Percentiles rank a stretch among this genome's conserved stretches.
phyloP scores from a whole-genome alignment of 495 filamentous ascomycete genomes.

The Umbilicaria muhlenbergii region DNA sequence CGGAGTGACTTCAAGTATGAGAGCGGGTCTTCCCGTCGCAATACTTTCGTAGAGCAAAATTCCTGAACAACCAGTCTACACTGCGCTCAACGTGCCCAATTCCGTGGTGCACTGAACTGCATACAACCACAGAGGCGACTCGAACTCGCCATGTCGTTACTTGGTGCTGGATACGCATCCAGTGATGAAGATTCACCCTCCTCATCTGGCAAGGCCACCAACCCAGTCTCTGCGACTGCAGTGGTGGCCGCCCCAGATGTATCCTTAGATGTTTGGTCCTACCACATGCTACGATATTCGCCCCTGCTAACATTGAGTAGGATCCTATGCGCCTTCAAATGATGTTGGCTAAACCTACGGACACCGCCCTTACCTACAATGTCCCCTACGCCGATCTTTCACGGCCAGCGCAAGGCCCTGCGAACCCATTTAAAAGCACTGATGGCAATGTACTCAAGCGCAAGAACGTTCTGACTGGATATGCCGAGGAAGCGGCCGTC shows the following conservation, averaged over 20 bases:
- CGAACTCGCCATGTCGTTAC: slow-evolving; percentile 25
- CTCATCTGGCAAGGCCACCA: slow-evolving; percentile 13
- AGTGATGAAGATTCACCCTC: slow-evolving; percentile 29
- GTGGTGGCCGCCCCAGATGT: slow-evolving; percentile 41
- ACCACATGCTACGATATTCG: neutral
- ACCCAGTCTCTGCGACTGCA: slow-evolving; percentile 20
- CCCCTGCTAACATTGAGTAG: slow-evolving; percentile 21
- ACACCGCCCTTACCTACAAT: slow-evolving; percentile 38
- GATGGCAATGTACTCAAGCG: slow-evolving; percentile 51
- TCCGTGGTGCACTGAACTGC: too few relatives aligned
- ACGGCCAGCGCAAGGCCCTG: slow-evolving; percentile 53
- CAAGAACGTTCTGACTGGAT: slow-evolving; percentile 83
- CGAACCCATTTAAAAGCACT: slow-evolving; percentile 61
- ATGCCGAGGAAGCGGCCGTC: slow-evolving; percentile 73
- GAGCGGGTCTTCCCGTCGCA: too few relatives aligned
- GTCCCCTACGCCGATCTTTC: slow-evolving; percentile 59
- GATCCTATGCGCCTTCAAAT: slow-evolving; percentile 40
- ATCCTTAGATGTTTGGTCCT: slow-evolving; percentile 47
- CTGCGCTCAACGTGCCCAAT: too few relatives aligned
- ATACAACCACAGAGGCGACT: too few relatives aligned
- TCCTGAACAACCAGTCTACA: too few relatives aligned
- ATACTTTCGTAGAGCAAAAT: too few relatives aligned
- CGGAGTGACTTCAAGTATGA: too few relatives aligned
- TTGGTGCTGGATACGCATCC: slow-evolving; percentile 35
- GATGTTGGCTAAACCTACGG: slow-evolving; percentile 39